Conservation (phyloP, 139 green algal species). For the Chlamydomonas sphaeroides region DNA sequence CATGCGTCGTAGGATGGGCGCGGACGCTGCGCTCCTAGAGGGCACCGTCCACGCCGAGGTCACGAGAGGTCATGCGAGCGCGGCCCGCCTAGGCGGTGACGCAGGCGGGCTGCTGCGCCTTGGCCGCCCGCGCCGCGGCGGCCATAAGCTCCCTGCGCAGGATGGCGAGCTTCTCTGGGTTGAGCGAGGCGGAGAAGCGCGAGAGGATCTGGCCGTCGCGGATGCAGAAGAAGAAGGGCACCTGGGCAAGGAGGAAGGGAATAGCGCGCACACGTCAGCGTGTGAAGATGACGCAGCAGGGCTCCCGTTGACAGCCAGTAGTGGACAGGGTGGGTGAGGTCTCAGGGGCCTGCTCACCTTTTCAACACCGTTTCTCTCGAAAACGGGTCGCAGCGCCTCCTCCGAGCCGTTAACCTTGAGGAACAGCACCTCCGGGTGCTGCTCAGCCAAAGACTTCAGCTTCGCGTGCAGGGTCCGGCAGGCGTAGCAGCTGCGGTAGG, state of each 20-base stretch:
- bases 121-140: not conserved
- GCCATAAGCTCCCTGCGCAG: slow-evolving; percentile 49
- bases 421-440: slow-evolving; percentile 68
- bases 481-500: slow-evolving; percentile 32
- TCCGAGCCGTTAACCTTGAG: slow-evolving; percentile 65
- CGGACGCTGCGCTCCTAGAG: too few relatives aligned
- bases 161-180: slow-evolving; percentile 54
- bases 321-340: too few relatives aligned
- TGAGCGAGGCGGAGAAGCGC: slow-evolving; percentile 71
- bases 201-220: slow-evolving; percentile 35
- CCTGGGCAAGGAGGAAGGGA: too few relatives aligned
- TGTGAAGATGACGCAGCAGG: too few relatives aligned
- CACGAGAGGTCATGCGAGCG: too few relatives aligned
- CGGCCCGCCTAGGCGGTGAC: too few relatives aligned
- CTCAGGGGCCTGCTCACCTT: too few relatives aligned
- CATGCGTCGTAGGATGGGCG: too few relatives aligned
- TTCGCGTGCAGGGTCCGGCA: slow-evolving; percentile 67
- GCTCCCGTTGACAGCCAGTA: too few relatives aligned
- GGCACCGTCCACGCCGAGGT: too few relatives aligned
- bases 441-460: slow-evolving; percentile 63
- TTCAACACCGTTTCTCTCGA: slow-evolving; percentile 55
- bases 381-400: slow-evolving; percentile 51
- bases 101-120: not conserved
- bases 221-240: slow-evolving; percentile 30
- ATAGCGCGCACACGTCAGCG: too few relatives aligned